Conservation (phyloP, 2,329 filamentous ascomycete genomes). For the Pseudogymnoascus sp. region DNA sequence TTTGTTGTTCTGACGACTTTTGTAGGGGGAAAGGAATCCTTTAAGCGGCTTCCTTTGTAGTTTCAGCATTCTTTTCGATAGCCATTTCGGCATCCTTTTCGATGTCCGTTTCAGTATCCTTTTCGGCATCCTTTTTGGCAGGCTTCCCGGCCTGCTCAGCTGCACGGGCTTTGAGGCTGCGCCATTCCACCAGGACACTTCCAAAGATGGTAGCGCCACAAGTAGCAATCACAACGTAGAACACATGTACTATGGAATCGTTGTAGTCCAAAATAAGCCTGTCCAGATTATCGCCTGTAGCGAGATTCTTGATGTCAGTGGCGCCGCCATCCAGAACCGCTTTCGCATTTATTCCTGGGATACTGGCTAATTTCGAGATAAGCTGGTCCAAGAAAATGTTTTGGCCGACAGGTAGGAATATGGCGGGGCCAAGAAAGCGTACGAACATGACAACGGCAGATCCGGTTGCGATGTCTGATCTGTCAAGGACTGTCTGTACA, state of each 20-base stretch:
- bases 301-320: slow-evolving; percentile 14
- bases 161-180: slow-evolving; percentile 13
- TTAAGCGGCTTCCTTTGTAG: neutral
- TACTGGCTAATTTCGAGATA: slow-evolving; percentile 13
- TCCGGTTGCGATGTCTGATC: slow-evolving; percentile 43
- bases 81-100: neutral
- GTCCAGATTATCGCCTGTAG: slow-evolving; percentile 15
- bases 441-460: slow-evolving; percentile 52
- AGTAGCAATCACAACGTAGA: slow-evolving; percentile 18
- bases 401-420: slow-evolving; percentile 59
- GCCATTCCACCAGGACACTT: slow-evolving; percentile 22
- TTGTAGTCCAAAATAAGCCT: slow-evolving; percentile 20
- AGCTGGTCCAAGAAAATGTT: slow-evolving; percentile 45
- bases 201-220: slow-evolving; percentile 17
- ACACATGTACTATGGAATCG: slow-evolving; percentile 18
- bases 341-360: slow-evolving; percentile 11
- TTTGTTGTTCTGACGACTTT: neutral
- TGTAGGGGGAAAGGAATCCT: neutral
- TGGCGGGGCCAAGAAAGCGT: slow-evolving; percentile 57
- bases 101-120: no score
- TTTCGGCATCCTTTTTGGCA: neutral
- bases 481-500: slow-evolving; percentile 45
- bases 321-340: slow-evolving; percentile 11
- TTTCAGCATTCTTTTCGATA: neutral
- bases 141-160: neutral